Evolutionary conservation across 495 filamentous ascomycete genomes (phyloP).

Genomic region (Clohesyomyces aquaticus): DNA sequence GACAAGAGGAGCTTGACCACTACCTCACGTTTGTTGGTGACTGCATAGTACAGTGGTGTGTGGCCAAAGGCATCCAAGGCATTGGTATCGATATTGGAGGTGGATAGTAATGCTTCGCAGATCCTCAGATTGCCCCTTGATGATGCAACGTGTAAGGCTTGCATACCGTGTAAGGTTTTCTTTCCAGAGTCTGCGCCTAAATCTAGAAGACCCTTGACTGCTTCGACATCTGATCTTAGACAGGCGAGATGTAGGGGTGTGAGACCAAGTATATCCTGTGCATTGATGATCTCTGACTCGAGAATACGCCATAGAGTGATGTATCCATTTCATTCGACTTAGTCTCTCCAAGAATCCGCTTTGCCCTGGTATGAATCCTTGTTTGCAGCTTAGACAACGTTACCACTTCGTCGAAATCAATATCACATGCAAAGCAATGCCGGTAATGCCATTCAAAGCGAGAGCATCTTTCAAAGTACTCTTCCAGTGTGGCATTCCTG

Average conservation of each 20-base stretch:
- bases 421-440: neutral
- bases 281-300: neutral
- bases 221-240: neutral
- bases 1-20: neutral
- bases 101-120: neutral
- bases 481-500: neutral
- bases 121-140: neutral
- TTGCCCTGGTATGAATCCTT: neutral
- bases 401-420: neutral
- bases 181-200: neutral
- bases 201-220: neutral
- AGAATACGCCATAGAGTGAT: neutral
- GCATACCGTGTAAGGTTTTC: neutral
- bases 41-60: neutral
- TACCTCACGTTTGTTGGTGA: neutral
- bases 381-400: slow-evolving; percentile 1
- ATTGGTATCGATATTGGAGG: neutral
- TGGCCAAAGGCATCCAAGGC: neutral
- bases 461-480: neutral
- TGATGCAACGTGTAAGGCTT: neutral
- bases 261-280: neutral
- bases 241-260: neutral
- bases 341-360: neutral
- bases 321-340: neutral
- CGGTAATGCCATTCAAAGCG: neutral